A percentile compares a stretch with the other conserved stretches of the same genome.
Conservation (phyloP, 148 eudicot species). For the Persicaria maculosa region DNA sequence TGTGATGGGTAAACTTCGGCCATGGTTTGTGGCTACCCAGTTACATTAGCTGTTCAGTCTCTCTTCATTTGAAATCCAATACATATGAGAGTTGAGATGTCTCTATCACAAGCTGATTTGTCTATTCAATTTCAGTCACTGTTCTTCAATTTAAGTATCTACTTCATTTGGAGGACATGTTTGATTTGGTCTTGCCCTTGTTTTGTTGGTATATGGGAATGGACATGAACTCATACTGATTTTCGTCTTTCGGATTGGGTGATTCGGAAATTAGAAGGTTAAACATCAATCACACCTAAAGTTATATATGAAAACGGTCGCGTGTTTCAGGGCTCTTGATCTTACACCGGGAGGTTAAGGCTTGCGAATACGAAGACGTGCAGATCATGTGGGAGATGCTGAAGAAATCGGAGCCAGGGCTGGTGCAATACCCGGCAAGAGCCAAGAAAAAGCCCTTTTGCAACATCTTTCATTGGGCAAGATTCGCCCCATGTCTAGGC, state of each 20-base stretch:
- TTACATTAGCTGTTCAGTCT: background rate
- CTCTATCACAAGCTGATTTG: background rate
- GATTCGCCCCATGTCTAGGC: conserved; percentile 20
- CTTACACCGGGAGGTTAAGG: conserved; percentile 36
- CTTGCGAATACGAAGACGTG: conserved; percentile 49
- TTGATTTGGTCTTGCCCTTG: background rate
- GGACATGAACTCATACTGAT: too few species aligned
- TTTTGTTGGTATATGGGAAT: background rate
- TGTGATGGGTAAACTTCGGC: background rate
- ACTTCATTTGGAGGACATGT: background rate
- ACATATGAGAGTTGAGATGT: background rate
- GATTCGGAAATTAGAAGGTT: too few species aligned
- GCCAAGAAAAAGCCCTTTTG: conserved; percentile 20
- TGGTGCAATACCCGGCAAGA: conserved; percentile 8
- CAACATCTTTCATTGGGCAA: conserved; percentile 29
- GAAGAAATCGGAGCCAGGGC: conserved; percentile 20
- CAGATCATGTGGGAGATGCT: conserved; percentile 49
- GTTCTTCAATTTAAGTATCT: background rate
- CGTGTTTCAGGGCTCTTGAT: conserved; percentile 25
- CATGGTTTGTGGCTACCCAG: background rate
- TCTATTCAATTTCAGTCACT: conserved; percentile 3
- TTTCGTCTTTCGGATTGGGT: too few species aligned
- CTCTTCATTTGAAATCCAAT: background rate
- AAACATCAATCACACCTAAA: background rate
- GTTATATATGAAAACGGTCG: background rate